Base-by-base conservation (phyloP, 2,329 filamentous ascomycete species). In the Fusarium temperatum region DNA sequence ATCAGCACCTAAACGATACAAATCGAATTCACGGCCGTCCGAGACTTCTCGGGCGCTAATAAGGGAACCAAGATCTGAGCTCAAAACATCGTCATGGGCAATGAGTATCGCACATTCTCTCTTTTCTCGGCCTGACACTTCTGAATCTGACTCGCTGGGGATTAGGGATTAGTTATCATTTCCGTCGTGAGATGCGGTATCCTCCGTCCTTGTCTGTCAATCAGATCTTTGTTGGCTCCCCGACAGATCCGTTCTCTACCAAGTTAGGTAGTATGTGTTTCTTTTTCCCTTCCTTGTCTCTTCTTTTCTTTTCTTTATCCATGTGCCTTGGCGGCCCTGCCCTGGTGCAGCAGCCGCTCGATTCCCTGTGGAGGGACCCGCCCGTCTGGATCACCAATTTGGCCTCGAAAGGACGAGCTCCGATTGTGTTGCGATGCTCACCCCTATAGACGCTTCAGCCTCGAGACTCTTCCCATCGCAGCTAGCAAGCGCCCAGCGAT, bases 301-400 rank as follows among this genome's bases (percentile, higher is more conserved):
- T 39, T 44, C 36, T 35, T 41, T 28, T 58, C 36, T 32, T 28
- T 39, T 44, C 36, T 35, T 41, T 24, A 35, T 39, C 51, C 54
- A 64, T 55, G 44, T 65, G 45, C 39, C 47, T 63, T 71, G 45
- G 48, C 41, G 62, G 54, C 44, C 71, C 67, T 71, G 35, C 44
- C 71, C 67, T 70, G 35, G 62, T 42, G 22, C 45, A 47, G 66
- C 48, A 38, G 24, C 63, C 44, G 53, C 67, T 55, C 72, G 72
- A 75, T 75, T 73, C 65, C 68, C 45, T 75, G 72, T 65, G 55
- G 47, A 63, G 53, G 54, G 68, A 61, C 59, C 72, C 72, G 58
- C 61, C 68, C 55, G 68, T 73, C 68, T 67, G 65, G 72, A 75
- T 75, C 72, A 73, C 61, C 59, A 69, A 67, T 66, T 66, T 75